These are phyloP conservation scores for Calamus simplicifolius DNA, from an alignment of 176 grass and related monocot genomes.

Conservation along the genomic window DNA sequence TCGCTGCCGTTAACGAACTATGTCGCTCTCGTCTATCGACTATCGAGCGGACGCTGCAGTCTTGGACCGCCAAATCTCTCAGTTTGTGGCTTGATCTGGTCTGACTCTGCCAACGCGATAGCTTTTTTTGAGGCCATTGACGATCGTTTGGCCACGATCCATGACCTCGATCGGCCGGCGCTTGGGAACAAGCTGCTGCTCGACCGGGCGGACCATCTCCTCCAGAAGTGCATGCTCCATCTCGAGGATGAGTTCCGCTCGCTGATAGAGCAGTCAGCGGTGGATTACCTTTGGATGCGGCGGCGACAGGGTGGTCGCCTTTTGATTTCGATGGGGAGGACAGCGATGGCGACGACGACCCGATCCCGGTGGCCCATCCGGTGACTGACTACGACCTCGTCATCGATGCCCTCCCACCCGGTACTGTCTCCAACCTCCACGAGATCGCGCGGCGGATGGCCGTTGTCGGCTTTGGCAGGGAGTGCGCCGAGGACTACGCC, in stretches of 20 bases:
- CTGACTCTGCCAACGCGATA: constrained; percentile 26
- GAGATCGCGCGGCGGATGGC: constrained; percentile 37
- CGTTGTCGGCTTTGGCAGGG: constrained; percentile 36
- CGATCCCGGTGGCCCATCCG: constrained; percentile 21
- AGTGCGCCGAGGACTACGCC: constrained; percentile 23
- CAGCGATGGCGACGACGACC: constrained; percentile 8
- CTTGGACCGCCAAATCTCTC: constrained; percentile 32
- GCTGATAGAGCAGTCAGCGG: constrained; percentile 8
- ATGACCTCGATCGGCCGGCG: constrained; percentile 6
- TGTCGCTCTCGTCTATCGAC: neutral
- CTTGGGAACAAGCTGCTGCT: constrained; percentile 26
- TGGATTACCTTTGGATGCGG: no score
- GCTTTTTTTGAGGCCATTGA: constrained; percentile 42
- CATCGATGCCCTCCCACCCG: constrained; percentile 30
- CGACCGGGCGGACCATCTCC: constrained; percentile 29
- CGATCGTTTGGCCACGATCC: constrained; percentile 37
- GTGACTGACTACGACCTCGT: constrained; percentile 32
- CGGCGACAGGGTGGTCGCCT: neutral
- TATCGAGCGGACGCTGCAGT: constrained; percentile 32
- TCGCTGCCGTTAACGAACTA: no score
- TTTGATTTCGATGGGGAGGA: constrained; percentile 6
- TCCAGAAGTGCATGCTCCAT: constrained; percentile 30
- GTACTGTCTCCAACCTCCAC: constrained; percentile 29
- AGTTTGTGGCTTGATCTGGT: constrained; percentile 31
- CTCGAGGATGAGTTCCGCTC: constrained; percentile 34